These are phyloP conservation scores for Zasmidium citrigriseum DNA, from an alignment of 2,329 filamentous ascomycete genomes.

Conservation along the genomic window DNA sequence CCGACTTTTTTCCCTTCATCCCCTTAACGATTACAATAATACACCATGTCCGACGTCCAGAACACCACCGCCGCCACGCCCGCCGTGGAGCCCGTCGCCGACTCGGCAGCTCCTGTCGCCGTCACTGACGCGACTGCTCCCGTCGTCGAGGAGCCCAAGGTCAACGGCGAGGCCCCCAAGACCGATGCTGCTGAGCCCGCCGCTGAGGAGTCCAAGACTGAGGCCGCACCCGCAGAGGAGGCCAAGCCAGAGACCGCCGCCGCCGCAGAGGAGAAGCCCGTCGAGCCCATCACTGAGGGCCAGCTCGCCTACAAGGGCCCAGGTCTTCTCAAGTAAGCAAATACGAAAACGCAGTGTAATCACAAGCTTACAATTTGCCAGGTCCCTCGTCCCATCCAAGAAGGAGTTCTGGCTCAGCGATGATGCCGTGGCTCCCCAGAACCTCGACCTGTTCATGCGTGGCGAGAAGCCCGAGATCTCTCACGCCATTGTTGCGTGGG, in stretches of 20 bases:
- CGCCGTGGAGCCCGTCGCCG: slow-evolving; percentile 11
- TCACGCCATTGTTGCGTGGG: slow-evolving; percentile 83
- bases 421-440: slow-evolving; percentile 69
- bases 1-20: slow-evolving; percentile 5
- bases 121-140: slow-evolving; percentile 36
- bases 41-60: slow-evolving; percentile 30
- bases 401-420: slow-evolving; percentile 76
- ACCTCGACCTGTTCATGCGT: slow-evolving; percentile 76
- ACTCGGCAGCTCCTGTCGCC: slow-evolving; percentile 27
- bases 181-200: slow-evolving; percentile 35
- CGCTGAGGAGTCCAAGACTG: slow-evolving; percentile 46
- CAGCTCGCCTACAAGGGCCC: slow-evolving; percentile 86
- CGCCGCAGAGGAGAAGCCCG: slow-evolving; percentile 47
- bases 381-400: slow-evolving; percentile 88
- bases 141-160: slow-evolving; percentile 39
- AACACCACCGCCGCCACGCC: slow-evolving; percentile 14
- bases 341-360: not conserved
- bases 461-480: slow-evolving; percentile 81
- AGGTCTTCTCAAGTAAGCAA: slow-evolving; percentile 81
- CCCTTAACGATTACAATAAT: slow-evolving; percentile 1
- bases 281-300: slow-evolving; percentile 77
- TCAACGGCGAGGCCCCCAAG: slow-evolving; percentile 20
- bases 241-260: slow-evolving; percentile 24
- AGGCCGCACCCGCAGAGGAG: slow-evolving; percentile 13
- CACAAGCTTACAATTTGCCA: slow-evolving; percentile 38